Conservation (phyloP, 2,329 filamentous ascomycete species). For the Tolypocladium paradoxum region DNA sequence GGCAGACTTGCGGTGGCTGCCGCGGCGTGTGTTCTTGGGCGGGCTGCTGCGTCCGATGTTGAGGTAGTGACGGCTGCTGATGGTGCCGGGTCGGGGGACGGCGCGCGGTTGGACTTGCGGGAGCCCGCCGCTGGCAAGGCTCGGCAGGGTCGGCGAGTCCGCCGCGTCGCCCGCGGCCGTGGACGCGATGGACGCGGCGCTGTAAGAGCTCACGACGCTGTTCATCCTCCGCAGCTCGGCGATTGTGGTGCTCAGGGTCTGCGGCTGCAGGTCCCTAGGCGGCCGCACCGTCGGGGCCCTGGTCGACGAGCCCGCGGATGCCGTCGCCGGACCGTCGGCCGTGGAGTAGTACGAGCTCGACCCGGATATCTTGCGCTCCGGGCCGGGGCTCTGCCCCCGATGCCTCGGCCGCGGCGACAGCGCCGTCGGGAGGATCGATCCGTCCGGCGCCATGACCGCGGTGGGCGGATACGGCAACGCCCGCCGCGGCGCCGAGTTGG, state of each 20-base stretch:
- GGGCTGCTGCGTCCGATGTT: constrained; percentile 23
- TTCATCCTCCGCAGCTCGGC: constrained; percentile 48
- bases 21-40: constrained; percentile 9
- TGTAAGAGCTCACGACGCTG: constrained; percentile 36
- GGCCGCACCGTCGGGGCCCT: constrained; percentile 8
- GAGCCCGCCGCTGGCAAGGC: constrained; percentile 24
- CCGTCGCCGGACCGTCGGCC: constrained; percentile 2
- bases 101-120: constrained; percentile 8
- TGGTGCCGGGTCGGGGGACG: constrained; percentile 18
- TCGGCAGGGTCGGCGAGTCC: constrained; percentile 28
- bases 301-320: constrained; percentile 13
- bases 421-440: constrained; percentile 14
- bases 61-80: constrained; percentile 35
- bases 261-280: constrained; percentile 4
- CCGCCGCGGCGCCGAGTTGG: constrained; percentile 10
- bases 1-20: constrained; percentile 5
- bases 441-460: constrained; percentile 15
- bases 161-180: constrained; percentile 10
- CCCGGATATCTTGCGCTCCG: constrained; percentile 11
- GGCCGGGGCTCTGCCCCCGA: constrained; percentile 7
- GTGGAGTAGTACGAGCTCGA: constrained; percentile 16
- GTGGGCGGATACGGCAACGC: constrained; percentile 19
- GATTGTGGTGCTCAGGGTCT: constrained; percentile 30
- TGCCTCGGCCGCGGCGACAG: constrained; percentile 15
- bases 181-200: constrained; percentile 26